A percentile compares a stretch with the other conserved stretches of the same genome.
Evolutionary conservation across 805 yeast species (phyloP).

Genomic region (Barnettozyma vustinii): DNA sequence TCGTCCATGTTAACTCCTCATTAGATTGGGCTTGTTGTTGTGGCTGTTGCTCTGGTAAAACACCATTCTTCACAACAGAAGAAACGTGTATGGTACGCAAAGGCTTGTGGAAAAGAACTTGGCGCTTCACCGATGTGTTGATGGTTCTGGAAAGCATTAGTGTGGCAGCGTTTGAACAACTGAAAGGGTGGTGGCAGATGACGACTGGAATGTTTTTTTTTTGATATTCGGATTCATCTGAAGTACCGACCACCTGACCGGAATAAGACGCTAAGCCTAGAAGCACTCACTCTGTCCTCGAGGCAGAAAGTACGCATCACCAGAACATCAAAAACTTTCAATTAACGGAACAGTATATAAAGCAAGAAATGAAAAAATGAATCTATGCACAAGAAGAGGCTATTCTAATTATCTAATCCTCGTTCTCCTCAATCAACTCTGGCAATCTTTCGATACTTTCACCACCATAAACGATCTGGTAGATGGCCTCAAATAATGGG

Average conservation of each 20-base stretch:
- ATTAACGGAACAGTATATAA: neutral
- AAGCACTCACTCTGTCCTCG: no score
- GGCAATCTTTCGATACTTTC: constrained; percentile 75
- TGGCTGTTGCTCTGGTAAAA: constrained; percentile 1
- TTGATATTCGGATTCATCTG: no score
- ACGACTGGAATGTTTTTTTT: neutral
- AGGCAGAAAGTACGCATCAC: no score
- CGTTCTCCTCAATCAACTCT: constrained; percentile 44
- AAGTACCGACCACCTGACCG: no score
- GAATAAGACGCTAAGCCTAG: no score
- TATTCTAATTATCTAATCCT: neutral
- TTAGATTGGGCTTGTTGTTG: neutral
- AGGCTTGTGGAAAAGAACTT: neutral
- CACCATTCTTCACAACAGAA: neutral
- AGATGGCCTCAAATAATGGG: constrained; percentile 67
- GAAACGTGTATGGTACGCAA: neutral
- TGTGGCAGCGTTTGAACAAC: neutral
- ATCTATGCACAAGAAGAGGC: constrained; percentile 1
- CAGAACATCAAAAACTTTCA: neutral
- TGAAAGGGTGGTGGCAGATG: neutral
- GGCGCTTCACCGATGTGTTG: constrained; percentile 7
- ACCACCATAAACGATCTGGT: constrained; percentile 73
- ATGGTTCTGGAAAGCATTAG: constrained; percentile 9
- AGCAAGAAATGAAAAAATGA: neutral
- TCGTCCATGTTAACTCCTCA: constrained; percentile 59